Conservation (phyloP, 768 basidiomycete genomes). For the Mrakia hoshinonis region DNA sequence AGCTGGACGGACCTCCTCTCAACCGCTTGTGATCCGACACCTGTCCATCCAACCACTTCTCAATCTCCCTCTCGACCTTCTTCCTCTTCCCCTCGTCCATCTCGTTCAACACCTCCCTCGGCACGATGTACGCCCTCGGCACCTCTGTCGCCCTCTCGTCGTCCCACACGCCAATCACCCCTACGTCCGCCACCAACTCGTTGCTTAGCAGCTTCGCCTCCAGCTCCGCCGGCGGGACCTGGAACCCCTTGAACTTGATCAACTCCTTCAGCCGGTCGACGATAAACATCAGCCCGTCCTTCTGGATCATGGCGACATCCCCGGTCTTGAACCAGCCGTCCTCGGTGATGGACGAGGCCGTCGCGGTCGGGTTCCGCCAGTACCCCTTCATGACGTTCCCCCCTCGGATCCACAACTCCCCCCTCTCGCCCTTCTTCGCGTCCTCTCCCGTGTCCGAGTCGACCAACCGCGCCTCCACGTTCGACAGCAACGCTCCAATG, state of each 20-base stretch:
- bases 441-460: constrained; percentile 45
- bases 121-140: constrained; percentile 49
- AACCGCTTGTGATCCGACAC: constrained; percentile 64
- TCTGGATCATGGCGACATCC: constrained; percentile 60
- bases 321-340: constrained; percentile 81
- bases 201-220: constrained; percentile 67
- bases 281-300: constrained; percentile 58
- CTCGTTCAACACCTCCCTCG: constrained; percentile 32
- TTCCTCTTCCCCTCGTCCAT: constrained; percentile 37
- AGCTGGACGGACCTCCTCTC: constrained; percentile 50
- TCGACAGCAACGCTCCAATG: neutral
- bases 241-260: constrained; percentile 35
- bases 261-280: constrained; percentile 42
- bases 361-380: constrained; percentile 17
- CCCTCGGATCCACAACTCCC: constrained; percentile 28
- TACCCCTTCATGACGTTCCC: constrained; percentile 26
- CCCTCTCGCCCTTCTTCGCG: neutral
- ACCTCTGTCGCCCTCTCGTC: constrained; percentile 68
- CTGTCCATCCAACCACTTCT: constrained; percentile 56
- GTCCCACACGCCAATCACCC: constrained; percentile 66
- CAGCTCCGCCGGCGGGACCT: constrained; percentile 82
- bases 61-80: constrained; percentile 45
- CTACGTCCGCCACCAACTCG: constrained; percentile 65
- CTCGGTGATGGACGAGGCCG: neutral
- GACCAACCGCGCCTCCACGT: constrained; percentile 61